phyloP scores from a whole-genome alignment of 805 yeast genomes.

The Candida multigemmis region DNA sequence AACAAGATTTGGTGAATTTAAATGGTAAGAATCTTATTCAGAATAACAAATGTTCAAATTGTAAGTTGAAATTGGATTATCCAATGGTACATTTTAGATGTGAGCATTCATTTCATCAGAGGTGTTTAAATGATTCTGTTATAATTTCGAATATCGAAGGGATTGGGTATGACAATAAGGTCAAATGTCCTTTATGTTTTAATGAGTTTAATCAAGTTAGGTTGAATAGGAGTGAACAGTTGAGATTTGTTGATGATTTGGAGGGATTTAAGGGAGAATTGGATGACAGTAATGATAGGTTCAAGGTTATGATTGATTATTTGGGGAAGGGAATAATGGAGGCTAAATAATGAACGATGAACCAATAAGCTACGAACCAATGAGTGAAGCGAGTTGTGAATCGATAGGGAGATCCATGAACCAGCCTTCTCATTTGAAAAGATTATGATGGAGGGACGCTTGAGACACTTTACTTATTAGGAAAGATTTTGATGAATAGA shows the following conservation, averaged over 20 bases:
- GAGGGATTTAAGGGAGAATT: conserved; percentile 57
- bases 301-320: conserved; percentile 70
- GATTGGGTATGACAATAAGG: conserved; percentile 6
- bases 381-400: no score
- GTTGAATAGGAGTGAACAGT: conserved; percentile 50
- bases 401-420: no score
- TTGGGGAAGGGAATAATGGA: conserved; percentile 86
- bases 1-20: no score
- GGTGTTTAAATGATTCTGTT: conserved; percentile 54
- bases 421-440: no score
- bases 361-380: no score
- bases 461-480: no score
- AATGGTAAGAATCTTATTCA: no score
- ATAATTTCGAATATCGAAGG: conserved; percentile 7
- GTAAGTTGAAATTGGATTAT: conserved; percentile 56
- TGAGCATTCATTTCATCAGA: conserved; percentile 76
- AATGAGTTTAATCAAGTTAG: conserved; percentile 61
- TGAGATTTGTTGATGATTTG: conserved; percentile 49
- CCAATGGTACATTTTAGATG: conserved; percentile 84
- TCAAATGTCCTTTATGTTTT: conserved; percentile 65
- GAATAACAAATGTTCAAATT: conserved; percentile 55
- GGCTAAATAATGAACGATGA: no score
- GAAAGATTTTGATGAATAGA: no score
- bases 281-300: conserved; percentile 46
- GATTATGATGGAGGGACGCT: no score